Percentiles rank a stretch among this genome's conserved stretches.
phyloP scores from a whole-genome alignment of 23 red algal genomes.

The Rhodosorus marinus region DNA sequence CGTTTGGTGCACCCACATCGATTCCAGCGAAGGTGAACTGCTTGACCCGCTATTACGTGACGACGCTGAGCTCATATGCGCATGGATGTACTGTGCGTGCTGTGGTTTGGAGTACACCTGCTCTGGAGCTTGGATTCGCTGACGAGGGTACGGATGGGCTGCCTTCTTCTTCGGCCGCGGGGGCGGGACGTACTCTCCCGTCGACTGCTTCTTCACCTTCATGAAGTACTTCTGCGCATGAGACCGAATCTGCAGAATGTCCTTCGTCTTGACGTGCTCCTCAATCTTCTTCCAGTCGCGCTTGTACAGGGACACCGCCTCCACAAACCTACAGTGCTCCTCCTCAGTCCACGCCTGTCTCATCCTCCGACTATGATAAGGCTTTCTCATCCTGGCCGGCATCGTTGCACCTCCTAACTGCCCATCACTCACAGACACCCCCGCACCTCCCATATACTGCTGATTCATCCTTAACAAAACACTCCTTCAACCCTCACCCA shows the following conservation, averaged over 20 bases:
- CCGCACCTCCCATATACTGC: too few relatives aligned
- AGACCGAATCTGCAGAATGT: slow-evolving; percentile 81
- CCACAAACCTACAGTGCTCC: slow-evolving; percentile 78
- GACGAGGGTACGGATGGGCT: slow-evolving; percentile 3
- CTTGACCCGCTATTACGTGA: too few relatives aligned
- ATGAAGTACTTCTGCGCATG: slow-evolving; percentile 93
- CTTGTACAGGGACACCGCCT: slow-evolving; percentile 63
- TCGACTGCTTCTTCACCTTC: slow-evolving; percentile 71
- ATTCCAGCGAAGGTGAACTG: too few relatives aligned
- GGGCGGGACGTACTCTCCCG: slow-evolving; percentile 94
- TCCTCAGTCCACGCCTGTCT: slow-evolving; percentile 59
- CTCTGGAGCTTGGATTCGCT: too few relatives aligned
- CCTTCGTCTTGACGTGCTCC: slow-evolving; percentile 73
- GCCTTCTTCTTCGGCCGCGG: slow-evolving; percentile 46
- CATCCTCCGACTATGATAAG: slow-evolving; percentile 60
- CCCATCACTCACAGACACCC: too few relatives aligned
- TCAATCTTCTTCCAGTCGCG: slow-evolving; percentile 90
- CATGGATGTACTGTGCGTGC: too few relatives aligned
- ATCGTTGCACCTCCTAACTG: too few relatives aligned
- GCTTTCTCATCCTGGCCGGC: slow-evolving; percentile 57
- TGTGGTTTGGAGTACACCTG: too few relatives aligned
- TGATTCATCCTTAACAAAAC: too few relatives aligned
- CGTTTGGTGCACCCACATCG: too few relatives aligned
- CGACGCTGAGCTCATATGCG: too few relatives aligned
- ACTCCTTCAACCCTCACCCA: too few relatives aligned